Evolutionary conservation across 1,139 yeast species (phyloP), one percentile per base, ranked within the genome.

Genomic region (Saccharomyces hybrid): DNA sequence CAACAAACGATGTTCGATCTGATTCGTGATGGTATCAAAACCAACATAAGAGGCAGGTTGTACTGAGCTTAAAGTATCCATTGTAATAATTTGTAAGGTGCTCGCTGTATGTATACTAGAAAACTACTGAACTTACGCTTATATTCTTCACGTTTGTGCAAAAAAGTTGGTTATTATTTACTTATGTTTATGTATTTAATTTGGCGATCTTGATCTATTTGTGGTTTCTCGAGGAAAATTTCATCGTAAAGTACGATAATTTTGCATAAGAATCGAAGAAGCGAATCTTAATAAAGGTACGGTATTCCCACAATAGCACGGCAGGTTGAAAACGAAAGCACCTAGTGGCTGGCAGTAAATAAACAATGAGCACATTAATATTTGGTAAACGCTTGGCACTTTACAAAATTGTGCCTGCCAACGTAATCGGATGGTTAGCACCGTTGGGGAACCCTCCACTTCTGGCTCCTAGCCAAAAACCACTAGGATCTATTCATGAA

Each of bases 11-110:
- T 87, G 89, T 73, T 93, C 97, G 68, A 93, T 93, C 75, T 93
- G 99, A 47, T 88, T 81, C 55, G 99, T 93, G 73, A 93, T 91
- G 62, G 97, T 86, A 73, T 93, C 98, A 70, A 93, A 93, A 52
- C 99, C 99, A 60, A 91, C 98, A 70, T 89, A 89, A 48, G 76
- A 71, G 24, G 74, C 64, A 34, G 84, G 84, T 29, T 62, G 62
- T 32, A 61, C 57, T 11, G 67, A 38, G 24, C 51, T 52, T 46
- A 28, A 16, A 34, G 50, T 21, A 44, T 38, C 44, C 44, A 38
- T 38, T 19, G 4, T 9, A 19, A 38, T 9, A 38, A 8, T 14
- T 38, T 4, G 5, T 38, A 19, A 8, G 11, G 24, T 16, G 26
- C 24, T 38, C 5, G 42, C 21, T 4, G n/a, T 34, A 34, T 7